Base-by-base conservation (phyloP, 768 basidiomycete species). In the Psilocybe tampanensis region DNA sequence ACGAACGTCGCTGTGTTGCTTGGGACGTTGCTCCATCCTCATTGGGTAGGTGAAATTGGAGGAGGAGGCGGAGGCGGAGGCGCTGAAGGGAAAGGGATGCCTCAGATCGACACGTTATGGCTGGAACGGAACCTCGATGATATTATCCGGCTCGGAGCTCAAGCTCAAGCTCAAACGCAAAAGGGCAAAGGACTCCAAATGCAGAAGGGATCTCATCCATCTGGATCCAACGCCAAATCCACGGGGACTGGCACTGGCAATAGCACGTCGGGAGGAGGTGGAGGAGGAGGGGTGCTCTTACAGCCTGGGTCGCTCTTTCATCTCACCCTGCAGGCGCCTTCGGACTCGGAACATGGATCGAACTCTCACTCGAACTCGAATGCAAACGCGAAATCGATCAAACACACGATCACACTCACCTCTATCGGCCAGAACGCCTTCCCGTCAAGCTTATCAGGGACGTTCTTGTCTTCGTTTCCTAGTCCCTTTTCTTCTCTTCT, bases 241-340 rank as follows among this genome's bases (percentile, higher is more conserved):
- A n/a, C n/a, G n/a, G n/a, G n/a, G n/a, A n/a, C n/a, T n/a, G n/a
- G n/a, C n/a, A n/a, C n/a, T n/a, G 36, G 24, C 3, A 42, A 53
- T 15, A 24, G 17, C 3, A 29, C n/a, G 8, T 17, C 26, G 8
- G 6, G 8, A 3, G 29, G 47, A 32, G 47, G 47, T n/a, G 50
- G 47, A 42, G 47, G 29, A 7, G 52, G 42, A 34, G 55, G 43
- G 36, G 33, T 63, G 2, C 47, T 73, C 12, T 56, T 76, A 13
- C 75, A 74, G 43, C 74, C 76, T 21, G 76, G 74, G n/a, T 54
- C 72, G 1, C 54, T 72, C 13, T 77, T 77, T 61, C 66, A 72
- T 45, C 63, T 77, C 18, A 67, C 64, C 1, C 23, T 76, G 22
- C 61, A 66, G 1, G 61, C 66, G 1, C 29, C 57, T 17, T 44